Evolutionary conservation across 306 rosid species (phyloP).

Genomic region (Quercus gilva): DNA sequence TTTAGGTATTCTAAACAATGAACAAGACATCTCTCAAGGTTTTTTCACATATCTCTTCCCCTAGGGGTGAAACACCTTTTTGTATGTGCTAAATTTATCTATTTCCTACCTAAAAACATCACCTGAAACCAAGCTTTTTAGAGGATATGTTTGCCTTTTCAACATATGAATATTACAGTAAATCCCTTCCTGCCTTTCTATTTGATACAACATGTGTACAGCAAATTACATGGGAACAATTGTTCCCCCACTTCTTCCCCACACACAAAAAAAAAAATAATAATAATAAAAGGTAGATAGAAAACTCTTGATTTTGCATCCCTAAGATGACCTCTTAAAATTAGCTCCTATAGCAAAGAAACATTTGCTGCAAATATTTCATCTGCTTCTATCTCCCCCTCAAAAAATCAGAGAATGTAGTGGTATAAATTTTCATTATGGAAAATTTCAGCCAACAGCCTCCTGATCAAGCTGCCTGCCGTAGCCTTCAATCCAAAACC

Average conservation of each 20-base stretch:
- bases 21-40: too few relatives aligned
- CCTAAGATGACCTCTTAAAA: conserved; percentile 19
- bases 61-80: too few relatives aligned
- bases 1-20: too few relatives aligned
- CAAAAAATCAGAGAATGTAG: conserved; percentile 20
- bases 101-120: too few relatives aligned
- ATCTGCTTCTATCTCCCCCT: conserved; percentile 10
- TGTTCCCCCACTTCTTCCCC: too few relatives aligned
- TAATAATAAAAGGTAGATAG: too few relatives aligned
- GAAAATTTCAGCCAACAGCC: conserved; percentile 14
- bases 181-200: conserved; percentile 1
- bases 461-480: not conserved
- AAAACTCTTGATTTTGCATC: not conserved
- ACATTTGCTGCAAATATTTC: conserved; percentile 21
- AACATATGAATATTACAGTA: conserved; percentile 2
- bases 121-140: too few relatives aligned
- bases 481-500: not conserved
- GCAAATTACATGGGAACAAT: conserved; percentile 9
- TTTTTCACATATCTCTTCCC: too few relatives aligned
- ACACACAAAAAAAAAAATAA: too few relatives aligned
- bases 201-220: conserved; percentile 18
- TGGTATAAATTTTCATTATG: conserved; percentile 9
- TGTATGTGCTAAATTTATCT: too few relatives aligned
- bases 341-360: conserved; percentile 32
- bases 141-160: not conserved